Base-by-base conservation (phyloP, 2,329 filamentous ascomycete genomes). In the Annulohypoxylon truncatum region DNA sequence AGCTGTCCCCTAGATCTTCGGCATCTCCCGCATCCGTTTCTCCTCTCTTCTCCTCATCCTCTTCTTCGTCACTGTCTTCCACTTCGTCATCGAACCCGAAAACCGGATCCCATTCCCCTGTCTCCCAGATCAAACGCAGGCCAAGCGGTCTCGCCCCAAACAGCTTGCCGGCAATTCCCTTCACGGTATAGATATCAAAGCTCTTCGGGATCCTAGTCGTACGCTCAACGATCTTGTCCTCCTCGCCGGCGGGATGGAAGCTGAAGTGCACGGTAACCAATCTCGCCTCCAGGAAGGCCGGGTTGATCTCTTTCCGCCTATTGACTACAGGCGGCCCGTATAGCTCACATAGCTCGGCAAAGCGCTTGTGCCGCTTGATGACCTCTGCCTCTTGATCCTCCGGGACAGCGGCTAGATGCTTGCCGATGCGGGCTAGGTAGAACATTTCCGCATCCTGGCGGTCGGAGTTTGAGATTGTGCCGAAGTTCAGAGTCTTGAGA, bases 371-470 rank as follows among this genome's bases (percentile, higher is more conserved):
- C 2, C 81, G 79, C 0, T 77, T 79, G 2, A 92, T 76, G 0
- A 97, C 84, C 1, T 81, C 79, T 0, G 78, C 79, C 69, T 90
- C 85, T 1, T 82, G 78, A 2, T 77, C 78, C 60, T 87, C 83
- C 0, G 87, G 81, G 0, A 88, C 85, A 2, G 84, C 81, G 0
- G 89, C 85, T 38, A 97, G 82, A 75, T 96, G 92, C 67, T 89
- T 89, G 9, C 87, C 92, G 62, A 97, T 96, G 57, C 92, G 87
- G 0, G 90, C 92, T 9, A 98, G 87, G 77, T 99, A 99, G 77
- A 97, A 99, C 74, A 95, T 90, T 73, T 98, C 96, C 3, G 94
- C 94, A 74, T 98, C 96, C 57, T 88, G 84, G 15, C 95, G 89
- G 77, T 98, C 94, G 42, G 90, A 87, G 0, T 83, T 72, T 0